phyloP scores from a whole-genome alignment of 345 rosid species.

The Eucalyptus sideroxylon region DNA sequence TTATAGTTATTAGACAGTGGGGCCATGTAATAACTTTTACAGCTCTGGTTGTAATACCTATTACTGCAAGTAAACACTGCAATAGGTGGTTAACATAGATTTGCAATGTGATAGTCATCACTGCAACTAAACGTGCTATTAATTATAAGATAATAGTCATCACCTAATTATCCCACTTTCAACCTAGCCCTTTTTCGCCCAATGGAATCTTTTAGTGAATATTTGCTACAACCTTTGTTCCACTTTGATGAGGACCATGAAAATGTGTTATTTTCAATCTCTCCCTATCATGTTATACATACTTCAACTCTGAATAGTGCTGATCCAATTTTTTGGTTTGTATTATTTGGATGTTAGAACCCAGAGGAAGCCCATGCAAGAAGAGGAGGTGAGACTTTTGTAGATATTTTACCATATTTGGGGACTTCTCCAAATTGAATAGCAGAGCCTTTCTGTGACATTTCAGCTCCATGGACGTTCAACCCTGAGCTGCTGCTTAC shows the following conservation, averaged over 20 bases:
- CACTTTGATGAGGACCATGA: not conserved
- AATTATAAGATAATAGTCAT: not conserved
- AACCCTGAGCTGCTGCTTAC: slow-evolving; percentile 45
- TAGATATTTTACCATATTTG: not conserved
- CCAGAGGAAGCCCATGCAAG: slow-evolving; percentile 96
- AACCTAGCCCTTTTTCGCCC: not conserved
- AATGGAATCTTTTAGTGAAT: not conserved
- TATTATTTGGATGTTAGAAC: slow-evolving; percentile 23
- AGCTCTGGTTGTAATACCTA: not conserved
- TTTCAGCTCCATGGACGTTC: slow-evolving; percentile 95
- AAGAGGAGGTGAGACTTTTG: slow-evolving; percentile 74
- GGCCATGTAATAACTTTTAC: not conserved
- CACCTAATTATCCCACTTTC: not conserved
- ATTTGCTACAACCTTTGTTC: not conserved
- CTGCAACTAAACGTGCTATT: not conserved
- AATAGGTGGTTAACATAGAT: not conserved
- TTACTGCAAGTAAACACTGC: not conserved
- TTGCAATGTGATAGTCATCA: not conserved
- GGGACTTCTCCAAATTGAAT: not conserved
- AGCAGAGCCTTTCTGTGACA: slow-evolving; percentile 3
- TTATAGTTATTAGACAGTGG: not conserved
- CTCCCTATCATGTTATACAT: not conserved
- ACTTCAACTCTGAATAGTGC: not conserved
- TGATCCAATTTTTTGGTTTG: not conserved
- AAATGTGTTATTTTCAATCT: not conserved